A percentile compares a stretch with the other conserved stretches of the same genome.
Conservation (phyloP, 1,284 basidiomycete genomes). For the Naganishia cerealis region DNA sequence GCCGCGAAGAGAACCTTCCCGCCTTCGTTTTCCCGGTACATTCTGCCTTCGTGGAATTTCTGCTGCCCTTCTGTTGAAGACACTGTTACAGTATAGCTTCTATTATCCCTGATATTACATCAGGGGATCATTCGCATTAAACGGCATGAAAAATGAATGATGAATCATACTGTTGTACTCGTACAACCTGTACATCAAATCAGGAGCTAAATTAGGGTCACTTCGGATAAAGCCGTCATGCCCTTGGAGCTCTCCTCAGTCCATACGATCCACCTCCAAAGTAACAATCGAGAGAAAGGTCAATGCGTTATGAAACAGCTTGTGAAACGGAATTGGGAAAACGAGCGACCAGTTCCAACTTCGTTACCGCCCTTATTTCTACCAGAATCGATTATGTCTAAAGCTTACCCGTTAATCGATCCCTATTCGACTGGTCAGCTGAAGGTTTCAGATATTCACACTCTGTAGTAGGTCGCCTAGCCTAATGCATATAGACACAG, state of each 20-base stretch:
- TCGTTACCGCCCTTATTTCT: background rate
- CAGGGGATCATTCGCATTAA: too few relatives aligned
- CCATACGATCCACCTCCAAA: background rate
- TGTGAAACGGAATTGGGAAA: background rate
- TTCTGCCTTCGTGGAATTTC: too few relatives aligned
- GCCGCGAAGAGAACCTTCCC: too few relatives aligned
- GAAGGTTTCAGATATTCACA: slow-evolving; percentile 72
- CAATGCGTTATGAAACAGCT: background rate
- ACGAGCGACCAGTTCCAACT: background rate
- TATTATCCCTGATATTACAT: too few relatives aligned
- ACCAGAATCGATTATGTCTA: background rate
- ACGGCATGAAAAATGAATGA: too few relatives aligned
- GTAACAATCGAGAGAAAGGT: background rate
- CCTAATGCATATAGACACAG: background rate
- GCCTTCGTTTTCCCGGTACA: too few relatives aligned
- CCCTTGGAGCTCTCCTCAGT: background rate
- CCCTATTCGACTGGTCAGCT: slow-evolving; percentile 68
- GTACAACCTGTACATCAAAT: too few relatives aligned
- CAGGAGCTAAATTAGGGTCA: background rate
- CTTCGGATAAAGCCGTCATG: slow-evolving; percentile 5
- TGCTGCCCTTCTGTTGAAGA: too few relatives aligned
- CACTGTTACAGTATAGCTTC: too few relatives aligned
- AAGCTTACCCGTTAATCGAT: slow-evolving; percentile 62
- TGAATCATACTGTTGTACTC: too few relatives aligned
- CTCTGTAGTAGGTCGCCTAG: slow-evolving; percentile 65